A percentile compares a stretch with the other conserved stretches of the same genome.
phyloP scores from a whole-genome alignment of 2,329 filamentous ascomycete species.

The Cladorrhinum sp. region DNA sequence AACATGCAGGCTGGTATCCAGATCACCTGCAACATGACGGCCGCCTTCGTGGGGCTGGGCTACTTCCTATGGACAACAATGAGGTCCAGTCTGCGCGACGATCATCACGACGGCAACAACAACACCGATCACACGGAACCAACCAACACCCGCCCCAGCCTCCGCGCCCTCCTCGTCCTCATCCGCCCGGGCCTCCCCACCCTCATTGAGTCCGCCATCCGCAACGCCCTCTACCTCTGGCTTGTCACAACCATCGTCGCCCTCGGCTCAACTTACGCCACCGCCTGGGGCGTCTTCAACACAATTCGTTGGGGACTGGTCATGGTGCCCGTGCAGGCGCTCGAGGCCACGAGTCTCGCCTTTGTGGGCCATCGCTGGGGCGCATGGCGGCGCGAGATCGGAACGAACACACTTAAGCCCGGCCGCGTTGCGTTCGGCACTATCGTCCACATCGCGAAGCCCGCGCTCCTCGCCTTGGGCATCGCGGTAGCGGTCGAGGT shows the following conservation, averaged over 20 bases:
- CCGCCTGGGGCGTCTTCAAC: conserved; percentile 71
- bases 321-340: conserved; percentile 68
- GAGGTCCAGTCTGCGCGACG: no score
- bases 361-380: conserved; percentile 70
- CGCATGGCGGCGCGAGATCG: conserved; percentile 36
- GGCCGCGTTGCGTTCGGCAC: conserved; percentile 43
- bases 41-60: conserved; percentile 52
- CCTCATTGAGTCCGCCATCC: conserved; percentile 62
- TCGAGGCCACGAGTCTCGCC: conserved; percentile 62
- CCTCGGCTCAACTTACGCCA: conserved; percentile 63
- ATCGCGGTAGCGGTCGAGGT: conserved; percentile 60
- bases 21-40: conserved; percentile 56
- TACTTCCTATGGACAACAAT: conserved; percentile 58
- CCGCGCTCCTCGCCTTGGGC: conserved; percentile 50
- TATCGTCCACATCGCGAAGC: conserved; percentile 42
- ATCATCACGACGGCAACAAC: no score
- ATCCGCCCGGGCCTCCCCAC: conserved; percentile 56
- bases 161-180: conserved; percentile 48
- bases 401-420: conserved; percentile 22
- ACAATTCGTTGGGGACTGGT: conserved; percentile 75
- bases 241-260: conserved; percentile 62
- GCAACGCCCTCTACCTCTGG: conserved; percentile 71
- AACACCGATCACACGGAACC: not conserved
- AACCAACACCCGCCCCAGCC: conserved; percentile 32
- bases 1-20: conserved; percentile 64